Conservation (phyloP, 768 basidiomycete genomes). For the Scleroderma bovista region DNA sequence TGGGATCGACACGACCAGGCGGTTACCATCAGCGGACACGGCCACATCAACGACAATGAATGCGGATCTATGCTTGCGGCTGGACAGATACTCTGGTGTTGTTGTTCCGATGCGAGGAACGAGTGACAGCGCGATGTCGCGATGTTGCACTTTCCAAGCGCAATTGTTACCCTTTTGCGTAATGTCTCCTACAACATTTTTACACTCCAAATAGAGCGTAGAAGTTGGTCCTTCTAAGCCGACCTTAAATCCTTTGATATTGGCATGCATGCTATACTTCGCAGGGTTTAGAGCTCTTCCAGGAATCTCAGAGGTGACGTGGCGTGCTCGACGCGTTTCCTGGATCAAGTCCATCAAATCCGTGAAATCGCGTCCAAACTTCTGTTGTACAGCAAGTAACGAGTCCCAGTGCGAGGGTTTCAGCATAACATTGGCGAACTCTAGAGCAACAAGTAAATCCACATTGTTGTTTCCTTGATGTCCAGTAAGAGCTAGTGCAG, state of each 20-base stretch:
- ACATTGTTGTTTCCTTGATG: slow-evolving; percentile 43
- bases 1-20: slow-evolving; percentile 52
- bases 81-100: slow-evolving; percentile 38
- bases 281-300: slow-evolving; percentile 12
- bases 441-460: slow-evolving; percentile 54
- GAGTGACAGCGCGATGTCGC: slow-evolving; percentile 79
- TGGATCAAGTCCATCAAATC: slow-evolving; percentile 66
- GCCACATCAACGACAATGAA: slow-evolving; percentile 80
- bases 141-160: slow-evolving; percentile 64
- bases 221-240: slow-evolving; percentile 73
- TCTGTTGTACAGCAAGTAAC: slow-evolving; percentile 76
- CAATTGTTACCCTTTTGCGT: slow-evolving; percentile 38
- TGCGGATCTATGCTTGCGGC: slow-evolving; percentile 64
- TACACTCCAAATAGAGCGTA: slow-evolving; percentile 68
- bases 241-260: slow-evolving; percentile 76
- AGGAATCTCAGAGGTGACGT: slow-evolving; percentile 6
- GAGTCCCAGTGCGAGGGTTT: slow-evolving; percentile 85
- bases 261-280: slow-evolving; percentile 48
- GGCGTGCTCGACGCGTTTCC: slow-evolving; percentile 43
- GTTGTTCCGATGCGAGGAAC: slow-evolving; percentile 48
- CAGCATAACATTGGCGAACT: slow-evolving; percentile 65
- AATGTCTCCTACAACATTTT: slow-evolving; percentile 62
- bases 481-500: slow-evolving; percentile 60
- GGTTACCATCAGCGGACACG: slow-evolving; percentile 30
- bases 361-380: slow-evolving; percentile 85